These are phyloP conservation scores for Blastomyces gilchristii DNA, from an alignment of 2,329 filamentous ascomycete genomes.

Conservation along the genomic window DNA sequence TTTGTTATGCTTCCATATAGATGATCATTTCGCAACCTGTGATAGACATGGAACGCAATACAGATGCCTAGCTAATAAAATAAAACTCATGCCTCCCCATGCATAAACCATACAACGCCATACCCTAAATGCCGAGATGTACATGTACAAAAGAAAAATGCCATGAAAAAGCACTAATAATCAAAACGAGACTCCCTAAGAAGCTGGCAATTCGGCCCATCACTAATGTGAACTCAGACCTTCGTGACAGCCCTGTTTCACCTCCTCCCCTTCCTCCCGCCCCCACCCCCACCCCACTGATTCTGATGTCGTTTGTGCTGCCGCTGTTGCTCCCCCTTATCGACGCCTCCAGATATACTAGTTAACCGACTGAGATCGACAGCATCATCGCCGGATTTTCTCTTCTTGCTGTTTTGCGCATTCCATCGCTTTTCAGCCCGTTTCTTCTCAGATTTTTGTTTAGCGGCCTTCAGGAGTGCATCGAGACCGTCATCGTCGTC, in stretches of 20 bases:
- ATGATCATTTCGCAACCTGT: not conserved
- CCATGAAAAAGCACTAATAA: not conserved
- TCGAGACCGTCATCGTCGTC: conserved; percentile 14
- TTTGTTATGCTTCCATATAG: not conserved
- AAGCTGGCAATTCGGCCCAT: not conserved
- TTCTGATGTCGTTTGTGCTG: not conserved
- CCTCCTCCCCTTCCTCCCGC: conserved; percentile 13
- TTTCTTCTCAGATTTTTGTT: conserved; percentile 4
- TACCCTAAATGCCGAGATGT: not conserved
- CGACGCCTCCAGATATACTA: conserved; percentile 8
- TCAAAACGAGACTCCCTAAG: not conserved
- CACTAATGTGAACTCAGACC: not conserved
- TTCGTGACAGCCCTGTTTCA: not conserved
- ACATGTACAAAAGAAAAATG: not conserved
- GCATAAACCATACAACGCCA: not conserved
- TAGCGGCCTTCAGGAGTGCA: conserved; percentile 16
- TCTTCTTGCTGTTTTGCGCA: not conserved
- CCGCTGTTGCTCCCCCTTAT: conserved; percentile 7
- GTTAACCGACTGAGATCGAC: conserved; percentile 8
- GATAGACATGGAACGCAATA: not conserved
- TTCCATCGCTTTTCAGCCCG: conserved; percentile 11
- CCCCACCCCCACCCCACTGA: conserved; percentile 6
- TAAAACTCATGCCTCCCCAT: not conserved
- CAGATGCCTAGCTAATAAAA: not conserved
- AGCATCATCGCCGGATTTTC: not conserved